A percentile compares a stretch with the other conserved stretches of the same genome.
phyloP scores from a whole-genome alignment of 805 yeast genomes.

The Cyberlindnera samutprakarnensis region DNA sequence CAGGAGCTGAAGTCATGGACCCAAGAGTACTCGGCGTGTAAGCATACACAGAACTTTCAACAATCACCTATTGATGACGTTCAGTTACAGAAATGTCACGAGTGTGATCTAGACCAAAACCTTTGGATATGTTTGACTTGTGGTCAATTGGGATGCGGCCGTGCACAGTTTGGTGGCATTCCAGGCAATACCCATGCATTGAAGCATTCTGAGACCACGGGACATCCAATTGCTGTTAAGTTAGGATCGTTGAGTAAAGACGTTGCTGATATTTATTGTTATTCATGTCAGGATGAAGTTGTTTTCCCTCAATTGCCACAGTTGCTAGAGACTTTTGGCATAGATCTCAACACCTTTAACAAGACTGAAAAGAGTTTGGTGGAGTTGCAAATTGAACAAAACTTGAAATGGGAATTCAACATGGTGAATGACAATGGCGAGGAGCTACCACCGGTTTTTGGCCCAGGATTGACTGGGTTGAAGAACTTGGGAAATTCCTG shows the following conservation, averaged over 20 bases:
- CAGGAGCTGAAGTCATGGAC: constrained; percentile 90
- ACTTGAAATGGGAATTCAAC: constrained; percentile 86
- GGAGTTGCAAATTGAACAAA: constrained; percentile 89
- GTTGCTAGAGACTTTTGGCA: constrained; percentile 53
- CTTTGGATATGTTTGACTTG: constrained; percentile 91
- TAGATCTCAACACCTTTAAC: constrained; percentile 43
- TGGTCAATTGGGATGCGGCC: constrained; percentile 91
- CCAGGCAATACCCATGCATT: constrained; percentile 94
- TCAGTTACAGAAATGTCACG: constrained; percentile 39
- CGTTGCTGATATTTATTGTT: constrained; percentile 84
- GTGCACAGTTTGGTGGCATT: constrained; percentile 88
- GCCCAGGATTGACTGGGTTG: constrained; percentile 75
- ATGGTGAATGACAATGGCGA: constrained; percentile 69
- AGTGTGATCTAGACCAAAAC: constrained; percentile 65
- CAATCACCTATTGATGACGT: constrained; percentile 27
- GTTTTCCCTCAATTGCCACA: constrained; percentile 52
- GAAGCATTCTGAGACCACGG: constrained; percentile 48
- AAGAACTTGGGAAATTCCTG: constrained; percentile 91
- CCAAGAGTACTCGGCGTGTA: constrained; percentile 74
- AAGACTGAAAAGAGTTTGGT: constrained; percentile 86
- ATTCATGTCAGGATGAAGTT: constrained; percentile 83
- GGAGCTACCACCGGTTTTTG: constrained; percentile 56
- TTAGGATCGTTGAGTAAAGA: constrained; percentile 79
- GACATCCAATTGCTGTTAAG: constrained; percentile 83
- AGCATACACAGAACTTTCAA: constrained; percentile 55